A percentile compares a stretch with the other conserved stretches of the same genome.
These are phyloP conservation scores for Skeletonema potamos DNA, from an alignment of 108 stramenopile genomes.

Conservation along the genomic window DNA sequence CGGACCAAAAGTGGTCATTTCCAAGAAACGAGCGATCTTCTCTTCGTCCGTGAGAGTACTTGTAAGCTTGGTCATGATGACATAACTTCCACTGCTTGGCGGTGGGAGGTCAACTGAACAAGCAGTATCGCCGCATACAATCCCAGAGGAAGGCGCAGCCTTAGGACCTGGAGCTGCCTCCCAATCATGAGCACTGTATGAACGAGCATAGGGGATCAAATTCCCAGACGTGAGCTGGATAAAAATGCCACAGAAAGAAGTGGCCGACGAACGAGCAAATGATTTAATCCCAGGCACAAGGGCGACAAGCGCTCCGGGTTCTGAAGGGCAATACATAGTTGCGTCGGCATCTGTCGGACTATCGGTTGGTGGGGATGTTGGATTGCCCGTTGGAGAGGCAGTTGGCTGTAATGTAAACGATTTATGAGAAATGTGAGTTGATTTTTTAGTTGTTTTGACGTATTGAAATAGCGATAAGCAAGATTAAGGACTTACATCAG, in stretches of 20 bases:
- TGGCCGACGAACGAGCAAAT: not conserved
- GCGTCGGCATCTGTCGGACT: not conserved
- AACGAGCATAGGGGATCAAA: slow-evolving; percentile 62
- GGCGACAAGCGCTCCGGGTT: not conserved
- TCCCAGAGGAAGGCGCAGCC: not conserved
- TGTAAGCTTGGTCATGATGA: slow-evolving; percentile 24
- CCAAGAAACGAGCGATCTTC: slow-evolving; percentile 56
- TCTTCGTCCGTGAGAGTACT: slow-evolving; percentile 6
- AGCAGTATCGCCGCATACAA: not conserved
- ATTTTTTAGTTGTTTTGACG: too few relatives aligned
- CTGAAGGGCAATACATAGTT: slow-evolving; percentile 7
- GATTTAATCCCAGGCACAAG: not conserved
- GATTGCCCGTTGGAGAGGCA: not conserved
- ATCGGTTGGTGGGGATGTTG: slow-evolving; percentile 1
- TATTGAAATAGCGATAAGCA: not conserved
- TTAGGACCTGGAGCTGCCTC: slow-evolving; percentile 50
- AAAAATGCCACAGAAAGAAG: slow-evolving; percentile 35
- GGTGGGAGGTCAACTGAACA: slow-evolving; percentile 3
- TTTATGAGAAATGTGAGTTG: not conserved
- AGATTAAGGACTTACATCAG: not conserved
- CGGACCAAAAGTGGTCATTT: slow-evolving; percentile 60
- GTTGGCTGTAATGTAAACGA: not conserved
- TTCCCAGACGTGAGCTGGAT: not conserved
- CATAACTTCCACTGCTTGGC: slow-evolving; percentile 4
- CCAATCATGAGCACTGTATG: slow-evolving; percentile 69